Conservation (phyloP, 371 early-diverging fungal genomes). For the Mucor saturninus region DNA sequence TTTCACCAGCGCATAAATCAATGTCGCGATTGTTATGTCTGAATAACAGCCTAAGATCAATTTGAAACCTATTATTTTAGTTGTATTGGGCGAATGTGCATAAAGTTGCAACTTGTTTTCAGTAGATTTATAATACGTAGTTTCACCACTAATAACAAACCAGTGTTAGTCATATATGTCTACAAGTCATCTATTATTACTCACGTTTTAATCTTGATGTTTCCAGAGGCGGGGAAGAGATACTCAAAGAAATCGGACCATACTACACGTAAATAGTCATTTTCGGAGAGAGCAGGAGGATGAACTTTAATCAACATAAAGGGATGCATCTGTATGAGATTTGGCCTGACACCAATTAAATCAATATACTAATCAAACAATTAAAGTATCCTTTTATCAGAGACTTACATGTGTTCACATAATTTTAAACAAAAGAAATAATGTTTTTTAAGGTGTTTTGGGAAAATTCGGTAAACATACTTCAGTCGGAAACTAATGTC, state of each 20-base stretch:
- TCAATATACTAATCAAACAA: slow-evolving; percentile 19
- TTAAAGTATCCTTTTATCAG: slow-evolving; percentile 21
- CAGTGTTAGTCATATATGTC: slow-evolving; percentile 18
- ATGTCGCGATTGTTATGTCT: slow-evolving; percentile 18
- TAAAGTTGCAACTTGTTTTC: slow-evolving; percentile 15
- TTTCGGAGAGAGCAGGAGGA: slow-evolving; percentile 21
- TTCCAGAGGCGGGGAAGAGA: slow-evolving; percentile 21
- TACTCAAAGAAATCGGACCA: slow-evolving; percentile 22
- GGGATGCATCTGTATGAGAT: slow-evolving; percentile 21
- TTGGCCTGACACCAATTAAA: slow-evolving; percentile 18
- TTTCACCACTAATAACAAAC: slow-evolving; percentile 22
- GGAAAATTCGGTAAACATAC: slow-evolving; percentile 22
- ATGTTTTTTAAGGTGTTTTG: slow-evolving; percentile 18
- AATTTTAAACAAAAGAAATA: slow-evolving; percentile 22
- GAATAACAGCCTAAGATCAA: slow-evolving; percentile 14
- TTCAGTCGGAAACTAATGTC: slow-evolving; percentile 18
- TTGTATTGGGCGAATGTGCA: slow-evolving; percentile 12
- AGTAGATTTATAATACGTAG: slow-evolving; percentile 14
- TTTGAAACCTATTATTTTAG: slow-evolving; percentile 19
- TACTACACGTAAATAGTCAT: slow-evolving; percentile 22
- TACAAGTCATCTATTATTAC: slow-evolving; percentile 22
- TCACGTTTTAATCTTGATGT: slow-evolving; percentile 21
- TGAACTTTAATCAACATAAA: slow-evolving; percentile 21
- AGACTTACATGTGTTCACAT: slow-evolving; percentile 23
- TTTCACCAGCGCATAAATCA: slow-evolving; percentile 9